Base-by-base conservation (phyloP, 768 basidiomycete genomes). In the Leccinum pellstonianum region DNA sequence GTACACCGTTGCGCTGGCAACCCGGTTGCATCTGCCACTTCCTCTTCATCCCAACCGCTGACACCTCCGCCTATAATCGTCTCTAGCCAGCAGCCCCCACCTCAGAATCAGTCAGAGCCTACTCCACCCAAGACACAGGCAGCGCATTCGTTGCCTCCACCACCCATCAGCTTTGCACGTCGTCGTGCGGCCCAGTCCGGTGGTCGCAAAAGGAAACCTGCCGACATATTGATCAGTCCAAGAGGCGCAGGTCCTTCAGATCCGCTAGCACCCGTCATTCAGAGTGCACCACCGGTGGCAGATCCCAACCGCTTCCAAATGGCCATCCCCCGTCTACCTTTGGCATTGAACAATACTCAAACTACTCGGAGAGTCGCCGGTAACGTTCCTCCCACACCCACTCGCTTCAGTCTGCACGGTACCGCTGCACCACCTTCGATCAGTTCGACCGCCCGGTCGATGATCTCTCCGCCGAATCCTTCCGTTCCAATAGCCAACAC, bases 161-260 rank as follows among this genome's bases (percentile, higher is more conserved):
- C 86, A 12, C 84, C 90, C 29, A 90, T 88, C 69, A 89, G 87
- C 72, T 91, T 91, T 72, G 86, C 88, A 14, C 82, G 84, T 38
- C 88, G 90, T 56, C 84, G 89, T 50, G 86, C 88, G 10, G 83
- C 82, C 27, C 85, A 85, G 58, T 63, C 86, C 12, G 84, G 86
- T n/a, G 75, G 69, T 1, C 80, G 78, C 50, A 84, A 82, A 70
- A 88, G 79, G 74, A 91, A 90, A 72, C 90, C 90, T 0, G 88
- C 90, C 2, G 90, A 91, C 66, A 88, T 91, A 61, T 67, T 90
- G 61, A 90, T 92, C 77, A 87, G 84, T 63, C 88, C 89, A 10
- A 78, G 86, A 55, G 86, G 86, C 61, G 69, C 77, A 5, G 80
- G 82, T 31, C 67, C 73, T 0, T 74, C 70, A 17, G 85, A 86